These are phyloP conservation scores for Magnaporthiopsis incrustans DNA, from an alignment of 2,329 filamentous ascomycete species.

Conservation along the genomic window DNA sequence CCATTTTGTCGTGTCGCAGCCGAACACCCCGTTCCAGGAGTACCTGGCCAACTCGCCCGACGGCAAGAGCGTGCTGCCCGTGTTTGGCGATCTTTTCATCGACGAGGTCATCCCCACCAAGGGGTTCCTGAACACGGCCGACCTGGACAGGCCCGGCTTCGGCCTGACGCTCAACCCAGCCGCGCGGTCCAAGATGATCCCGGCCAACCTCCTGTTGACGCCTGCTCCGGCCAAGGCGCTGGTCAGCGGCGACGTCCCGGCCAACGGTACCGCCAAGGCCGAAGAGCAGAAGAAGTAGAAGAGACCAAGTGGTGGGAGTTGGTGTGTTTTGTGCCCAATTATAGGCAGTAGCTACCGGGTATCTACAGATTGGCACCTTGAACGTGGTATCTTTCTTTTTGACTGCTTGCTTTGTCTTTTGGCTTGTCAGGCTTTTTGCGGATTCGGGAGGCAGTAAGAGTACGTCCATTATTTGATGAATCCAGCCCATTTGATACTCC, in stretches of 20 bases:
- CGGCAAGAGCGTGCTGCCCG: constrained; percentile 79
- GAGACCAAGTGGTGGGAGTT: no score
- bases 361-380: no score
- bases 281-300: constrained; percentile 22
- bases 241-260: constrained; percentile 16
- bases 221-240: constrained; percentile 48
- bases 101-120: constrained; percentile 85
- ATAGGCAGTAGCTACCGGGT: no score
- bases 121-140: constrained; percentile 70
- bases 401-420: no score
- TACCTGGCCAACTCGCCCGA: constrained; percentile 91
- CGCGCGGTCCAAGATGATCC: constrained; percentile 62
- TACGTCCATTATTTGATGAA: no score
- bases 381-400: no score
- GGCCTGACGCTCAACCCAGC: constrained; percentile 79
- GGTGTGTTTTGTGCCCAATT: no score
- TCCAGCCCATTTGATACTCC: no score
- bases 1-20: constrained; percentile 89
- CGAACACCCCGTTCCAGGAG: constrained; percentile 91
- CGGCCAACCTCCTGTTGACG: constrained; percentile 64
- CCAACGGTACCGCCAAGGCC: constrained; percentile 7
- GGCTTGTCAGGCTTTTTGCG: no score
- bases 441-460: no score
- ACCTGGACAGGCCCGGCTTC: constrained; percentile 85
- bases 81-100: constrained; percentile 84